Conservation (phyloP, 225 moss, liverwort and hornwort species). For the Lunularia cruciata region DNA sequence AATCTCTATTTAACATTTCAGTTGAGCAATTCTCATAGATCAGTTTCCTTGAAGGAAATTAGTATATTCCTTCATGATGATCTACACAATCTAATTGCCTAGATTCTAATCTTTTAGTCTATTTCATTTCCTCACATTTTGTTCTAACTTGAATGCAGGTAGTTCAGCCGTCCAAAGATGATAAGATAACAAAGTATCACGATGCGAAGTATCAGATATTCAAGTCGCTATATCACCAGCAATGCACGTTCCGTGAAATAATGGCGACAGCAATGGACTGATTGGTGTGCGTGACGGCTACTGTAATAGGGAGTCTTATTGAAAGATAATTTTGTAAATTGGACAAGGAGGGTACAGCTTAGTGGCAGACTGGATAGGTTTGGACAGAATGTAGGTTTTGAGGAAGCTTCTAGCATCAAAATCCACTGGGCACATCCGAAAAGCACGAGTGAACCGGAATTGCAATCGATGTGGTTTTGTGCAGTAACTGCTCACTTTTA, state of each 20-base stretch:
- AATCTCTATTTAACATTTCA: too few species aligned
- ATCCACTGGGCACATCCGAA: neutral
- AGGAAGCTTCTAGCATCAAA: neutral
- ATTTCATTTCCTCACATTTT: too few species aligned
- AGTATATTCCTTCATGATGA: too few species aligned
- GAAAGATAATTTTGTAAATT: conserved; percentile 5
- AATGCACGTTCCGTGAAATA: conserved; percentile 52
- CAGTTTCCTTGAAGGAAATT: too few species aligned
- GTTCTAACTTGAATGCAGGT: too few species aligned
- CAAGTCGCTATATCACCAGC: conserved; percentile 74
- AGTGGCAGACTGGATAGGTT: neutral
- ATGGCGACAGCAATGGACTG: conserved; percentile 57
- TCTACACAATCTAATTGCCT: too few species aligned
- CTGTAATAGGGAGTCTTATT: conserved; percentile 2
- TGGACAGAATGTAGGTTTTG: neutral
- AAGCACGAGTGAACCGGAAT: neutral
- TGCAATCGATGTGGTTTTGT: too few species aligned
- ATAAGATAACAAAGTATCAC: conserved; percentile 78
- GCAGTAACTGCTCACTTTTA: too few species aligned
- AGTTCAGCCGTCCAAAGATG: conserved; percentile 71
- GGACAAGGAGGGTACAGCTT: neutral
- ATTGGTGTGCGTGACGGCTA: neutral
- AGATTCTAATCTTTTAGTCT: too few species aligned
- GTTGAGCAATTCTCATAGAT: too few species aligned
- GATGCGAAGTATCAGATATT: conserved; percentile 92